Conservation (phyloP, 768 basidiomycete genomes). For the Suillus ampliporus region DNA sequence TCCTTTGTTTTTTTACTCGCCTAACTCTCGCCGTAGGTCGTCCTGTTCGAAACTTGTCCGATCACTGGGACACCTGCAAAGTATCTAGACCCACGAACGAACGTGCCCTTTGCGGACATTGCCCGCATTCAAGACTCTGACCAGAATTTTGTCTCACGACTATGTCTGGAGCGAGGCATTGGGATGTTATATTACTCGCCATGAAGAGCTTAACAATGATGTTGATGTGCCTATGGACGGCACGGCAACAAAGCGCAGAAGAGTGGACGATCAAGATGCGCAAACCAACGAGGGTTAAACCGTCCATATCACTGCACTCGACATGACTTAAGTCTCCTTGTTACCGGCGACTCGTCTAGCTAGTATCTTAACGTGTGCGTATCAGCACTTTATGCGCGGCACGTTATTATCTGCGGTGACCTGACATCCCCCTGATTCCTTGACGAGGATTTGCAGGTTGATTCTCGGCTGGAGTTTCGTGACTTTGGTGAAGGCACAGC, state of each 20-base stretch:
- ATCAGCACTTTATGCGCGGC: neutral
- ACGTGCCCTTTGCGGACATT: slow-evolving; percentile 77
- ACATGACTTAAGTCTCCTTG: neutral
- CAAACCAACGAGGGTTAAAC: neutral
- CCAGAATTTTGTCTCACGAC: slow-evolving; percentile 64
- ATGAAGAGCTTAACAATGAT: slow-evolving; percentile 3
- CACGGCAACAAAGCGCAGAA: neutral
- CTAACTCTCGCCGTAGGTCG: slow-evolving; percentile 52
- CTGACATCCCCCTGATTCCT: neutral
- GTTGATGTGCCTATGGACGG: slow-evolving; percentile 10
- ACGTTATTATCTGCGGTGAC: neutral
- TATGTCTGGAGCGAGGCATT: slow-evolving; percentile 65
- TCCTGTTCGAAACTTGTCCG: slow-evolving; percentile 66
- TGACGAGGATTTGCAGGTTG: neutral
- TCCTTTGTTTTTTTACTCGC: neutral
- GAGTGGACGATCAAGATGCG: slow-evolving; percentile 13
- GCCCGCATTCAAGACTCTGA: slow-evolving; percentile 69
- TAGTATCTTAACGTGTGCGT: neutral
- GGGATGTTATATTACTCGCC: slow-evolving; percentile 46
- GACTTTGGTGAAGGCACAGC: neutral
- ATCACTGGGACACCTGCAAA: slow-evolving; percentile 80
- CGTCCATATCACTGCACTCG: neutral
- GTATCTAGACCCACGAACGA: slow-evolving; percentile 82
- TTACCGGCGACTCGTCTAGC: neutral
- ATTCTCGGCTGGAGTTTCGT: neutral